phyloP scores from a whole-genome alignment of 192 early-diverging fungal genomes.

The Umbelopsis sp. region DNA sequence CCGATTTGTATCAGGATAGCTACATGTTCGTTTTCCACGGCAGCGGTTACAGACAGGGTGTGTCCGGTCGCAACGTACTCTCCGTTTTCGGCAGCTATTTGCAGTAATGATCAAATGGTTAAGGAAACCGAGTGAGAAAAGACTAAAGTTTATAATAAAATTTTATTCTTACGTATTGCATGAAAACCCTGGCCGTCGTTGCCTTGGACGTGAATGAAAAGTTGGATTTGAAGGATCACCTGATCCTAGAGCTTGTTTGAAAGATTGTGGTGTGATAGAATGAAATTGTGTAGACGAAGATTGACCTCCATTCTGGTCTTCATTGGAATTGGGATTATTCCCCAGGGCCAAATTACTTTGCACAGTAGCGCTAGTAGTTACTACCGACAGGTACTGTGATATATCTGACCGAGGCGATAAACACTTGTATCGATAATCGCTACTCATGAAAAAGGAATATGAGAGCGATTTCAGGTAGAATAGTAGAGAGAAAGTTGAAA shows the following conservation, averaged over 20 bases:
- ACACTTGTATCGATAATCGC: not conserved
- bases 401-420: not conserved
- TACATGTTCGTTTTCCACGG: not conserved
- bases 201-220: constrained; percentile 1
- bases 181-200: constrained; percentile 1
- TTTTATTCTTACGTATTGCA: not conserved
- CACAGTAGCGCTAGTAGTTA: not conserved
- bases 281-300: constrained; percentile 7
- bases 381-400: not conserved
- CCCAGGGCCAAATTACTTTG: not conserved
- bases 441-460: not conserved
- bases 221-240: constrained; percentile 5
- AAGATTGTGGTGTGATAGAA: constrained; percentile 12
- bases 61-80: constrained; percentile 1
- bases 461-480: not conserved
- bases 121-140: not conserved
- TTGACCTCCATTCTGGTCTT: not conserved
- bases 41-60: not conserved
- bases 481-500: too few species aligned
- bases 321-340: not conserved
- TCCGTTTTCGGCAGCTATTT: not conserved
- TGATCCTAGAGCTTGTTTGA: not conserved
- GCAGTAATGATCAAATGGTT: too few species aligned
- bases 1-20: not conserved
- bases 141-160: not conserved